Base-by-base conservation (phyloP, 1,139 yeast genomes). In the Suhomyces choctaworum region DNA sequence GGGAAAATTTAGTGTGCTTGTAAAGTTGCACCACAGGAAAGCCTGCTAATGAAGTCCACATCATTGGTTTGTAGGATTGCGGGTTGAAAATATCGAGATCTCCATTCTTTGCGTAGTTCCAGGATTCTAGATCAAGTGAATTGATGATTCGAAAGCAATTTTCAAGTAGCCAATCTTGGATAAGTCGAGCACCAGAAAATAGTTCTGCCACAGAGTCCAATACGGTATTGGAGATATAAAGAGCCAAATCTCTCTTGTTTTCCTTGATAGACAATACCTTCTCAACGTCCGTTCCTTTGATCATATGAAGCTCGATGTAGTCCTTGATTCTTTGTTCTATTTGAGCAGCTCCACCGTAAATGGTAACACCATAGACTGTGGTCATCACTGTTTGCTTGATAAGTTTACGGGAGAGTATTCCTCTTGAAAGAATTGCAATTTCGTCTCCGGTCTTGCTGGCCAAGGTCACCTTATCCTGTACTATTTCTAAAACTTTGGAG, bases 301-400 rank as follows among this genome's bases (percentile, higher is more conserved):
- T 20, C 2, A 7, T 13, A n/a, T 3, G 10, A 16, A 31, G 45
- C 14, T 53, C 54, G 2, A 54, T 27, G 7, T 51, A 25, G 2
- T 59, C 64, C 12, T 52, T 43, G 8, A 66, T 52, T 30, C 58
- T 48, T 20, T 47, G 51, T 10, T 47, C 37, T 10, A 70, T 60
- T 42, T 70, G 76, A 5, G 41, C 41, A 4, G 53, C 44, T 1
- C 70, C 73, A 0, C 76, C 76, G 44, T 38, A 58, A 3, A 38
- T 33, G 0, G 75, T 70, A 2, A 70, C 76, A 0, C 76, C 76
- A 44, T 70, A 70, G 0, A 70, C 76, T 3, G 70, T 65, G 2
- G 76, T 70, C 76, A 70, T 70, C 2, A 70, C 67, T 2, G 76
- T 70, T 34, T 69, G 66, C 44, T 70, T 70, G 22, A 70, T 56